Base-by-base conservation (phyloP, 495 filamentous ascomycete genomes). In the Lasiosphaeris hirsuta region DNA sequence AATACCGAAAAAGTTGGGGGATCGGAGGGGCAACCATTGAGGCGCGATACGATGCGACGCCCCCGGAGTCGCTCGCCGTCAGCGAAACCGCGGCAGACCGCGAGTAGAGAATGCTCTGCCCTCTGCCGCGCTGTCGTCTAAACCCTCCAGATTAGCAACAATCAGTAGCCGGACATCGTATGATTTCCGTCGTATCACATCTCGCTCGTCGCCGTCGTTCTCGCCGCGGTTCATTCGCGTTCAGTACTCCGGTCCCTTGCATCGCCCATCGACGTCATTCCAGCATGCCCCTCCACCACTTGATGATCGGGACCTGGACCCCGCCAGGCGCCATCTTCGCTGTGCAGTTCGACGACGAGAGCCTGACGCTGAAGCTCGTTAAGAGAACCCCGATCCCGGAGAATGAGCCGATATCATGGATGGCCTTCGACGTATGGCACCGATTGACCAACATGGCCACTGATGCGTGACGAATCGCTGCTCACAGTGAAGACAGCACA, bases 361-460 rank as follows among this genome's bases (percentile, higher is more conserved):
- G 79, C 17, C 73, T 89, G 48, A 86, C 80, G 5, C 69, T 92
- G 60, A 80, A 85, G 56, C 61, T 91, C 69, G 69, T 92, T 66
- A 90, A 92, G 78, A 85, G 85, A 59, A 92, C 88, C 10, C 81
- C 85, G 43, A 92, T 92, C 57, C 87, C 88, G 8, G 73, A 87
- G 39, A 85, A 90, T 45, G 88, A 94, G 74, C 86, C 90, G 3
- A 92, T 94, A 64, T 92, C 88, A 62, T 94, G 90, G 90, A 91
- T 94, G 86, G 86, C 87, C 40, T 90, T 92, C 64, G 86, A 90
- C 65, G 87, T 89, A 76, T 70, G 82, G 70, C 23, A 13, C 33
- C 13, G 39, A n/a, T 51, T 45, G 37, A 36, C 43, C 13, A 49
- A 44, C 51, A 44, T 23, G 11, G 33, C 18, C 11, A 41, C 2